Evolutionary conservation across 192 early-diverging fungal species (phyloP).

Genomic region (Coemansia biformis): DNA sequence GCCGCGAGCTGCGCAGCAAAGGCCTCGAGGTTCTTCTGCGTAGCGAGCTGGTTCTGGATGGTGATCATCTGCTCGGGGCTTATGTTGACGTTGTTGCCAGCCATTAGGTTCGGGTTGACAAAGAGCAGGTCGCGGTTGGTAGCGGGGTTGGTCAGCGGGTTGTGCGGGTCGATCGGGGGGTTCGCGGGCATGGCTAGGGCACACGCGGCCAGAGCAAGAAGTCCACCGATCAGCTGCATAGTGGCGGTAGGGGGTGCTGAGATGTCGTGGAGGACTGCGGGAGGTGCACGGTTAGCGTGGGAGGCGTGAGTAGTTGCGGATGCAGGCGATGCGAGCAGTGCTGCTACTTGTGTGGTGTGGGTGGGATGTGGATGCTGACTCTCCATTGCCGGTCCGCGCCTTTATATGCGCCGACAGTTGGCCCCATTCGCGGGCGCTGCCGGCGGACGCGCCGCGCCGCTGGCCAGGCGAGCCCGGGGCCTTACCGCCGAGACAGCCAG

Average conservation of each 20-base stretch:
- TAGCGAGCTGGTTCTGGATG: constrained; percentile 45
- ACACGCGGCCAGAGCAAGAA: constrained; percentile 28
- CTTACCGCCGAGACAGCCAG: no score
- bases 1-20: constrained; percentile 43
- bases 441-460: no score
- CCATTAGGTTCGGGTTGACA: constrained; percentile 18
- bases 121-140: constrained; percentile 42
- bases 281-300: no score
- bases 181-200: constrained; percentile 21
- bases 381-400: no score
- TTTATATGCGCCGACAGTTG: no score
- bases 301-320: no score
- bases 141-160: constrained; percentile 41
- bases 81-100: constrained; percentile 4
- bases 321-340: no score
- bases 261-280: not conserved
- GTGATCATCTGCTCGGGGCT: constrained; percentile 38
- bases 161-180: constrained; percentile 42
- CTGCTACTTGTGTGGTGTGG: no score
- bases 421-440: no score
- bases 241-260: no score
- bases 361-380: no score
- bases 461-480: no score
- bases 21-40: constrained; percentile 43
- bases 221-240: constrained; percentile 32